Base-by-base conservation (phyloP, 2,329 filamentous ascomycete genomes). In the Lasiodiplodia sp. region DNA sequence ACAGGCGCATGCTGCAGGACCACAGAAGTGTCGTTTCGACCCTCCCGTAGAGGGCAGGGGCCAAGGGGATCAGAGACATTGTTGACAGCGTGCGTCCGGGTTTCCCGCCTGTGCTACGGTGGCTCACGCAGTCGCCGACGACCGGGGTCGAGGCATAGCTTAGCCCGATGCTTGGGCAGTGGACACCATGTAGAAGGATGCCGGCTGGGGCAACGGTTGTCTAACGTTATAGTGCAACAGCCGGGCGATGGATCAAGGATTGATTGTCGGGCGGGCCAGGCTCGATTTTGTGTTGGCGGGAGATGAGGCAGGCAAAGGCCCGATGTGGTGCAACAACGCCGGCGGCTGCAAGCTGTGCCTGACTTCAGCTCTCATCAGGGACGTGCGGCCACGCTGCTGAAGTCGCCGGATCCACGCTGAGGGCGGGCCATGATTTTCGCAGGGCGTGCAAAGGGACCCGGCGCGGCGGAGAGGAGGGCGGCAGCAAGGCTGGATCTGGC, bases 261-360 rank as follows among this genome's bases (percentile, higher is more conserved):
- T 62, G 57, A 49, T 62, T 37, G 25, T 44, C 38, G 55, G 52
- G 23, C 37, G 31, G 63, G 44, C 37, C 52, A 28, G 47, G 64
- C 21, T 38, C n/a, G 37, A 12, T 40, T 37, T 47, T 31, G 40
- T 25, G 57, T 16, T 28, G 64, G 64, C 64, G 53, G 65, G 65
- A 67, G 65, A 67, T 67, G 65, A 67, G 56, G 52, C 16, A 49
- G 55, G 47, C 65, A 60, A 40, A 60, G 40, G 65, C 44, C 55
- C 53, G 65, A 60, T 52, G 65, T 52, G 21, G 65, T 67, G 55
- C 53, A 37, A 67, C 65, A 47, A 55, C 1, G 16, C 28, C 28
- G 55, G 65, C 65, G 65, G 55, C 55, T 67, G 65, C 53, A 25
- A 37, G 65, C 28, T 67, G 65, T 67, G 53, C 55, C 55, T 60